Conservation (phyloP, 805 yeast genomes). For the Wickerhamiella dianesei region DNA sequence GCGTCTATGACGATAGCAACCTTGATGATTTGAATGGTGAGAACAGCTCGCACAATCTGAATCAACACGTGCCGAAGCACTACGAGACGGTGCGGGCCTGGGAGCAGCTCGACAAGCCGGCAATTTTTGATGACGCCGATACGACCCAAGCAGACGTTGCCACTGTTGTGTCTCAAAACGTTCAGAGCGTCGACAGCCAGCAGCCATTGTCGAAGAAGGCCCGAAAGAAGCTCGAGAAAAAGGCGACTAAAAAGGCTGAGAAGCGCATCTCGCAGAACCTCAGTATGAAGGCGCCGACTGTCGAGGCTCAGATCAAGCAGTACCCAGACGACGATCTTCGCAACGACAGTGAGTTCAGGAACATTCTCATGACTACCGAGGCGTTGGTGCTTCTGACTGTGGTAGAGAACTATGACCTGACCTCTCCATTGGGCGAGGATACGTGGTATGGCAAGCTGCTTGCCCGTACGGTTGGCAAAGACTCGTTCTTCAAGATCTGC, state of each 20-base stretch:
- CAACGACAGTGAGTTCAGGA: conserved; percentile 23
- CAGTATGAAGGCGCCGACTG: conserved; percentile 8
- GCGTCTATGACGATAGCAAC: conserved; percentile 22
- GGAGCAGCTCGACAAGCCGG: conserved; percentile 22
- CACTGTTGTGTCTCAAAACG: background rate
- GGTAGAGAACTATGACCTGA: conserved; percentile 29
- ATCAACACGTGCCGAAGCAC: conserved; percentile 7
- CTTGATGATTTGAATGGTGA: background rate
- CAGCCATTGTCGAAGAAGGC: conserved; percentile 21
- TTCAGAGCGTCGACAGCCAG: conserved; percentile 9
- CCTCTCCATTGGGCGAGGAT: conserved; percentile 24
- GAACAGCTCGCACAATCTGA: background rate
- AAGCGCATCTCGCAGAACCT: conserved; percentile 12
- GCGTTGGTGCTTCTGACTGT: conserved; percentile 30
- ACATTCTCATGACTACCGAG: conserved; percentile 29
- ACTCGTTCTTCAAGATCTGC: conserved; percentile 24
- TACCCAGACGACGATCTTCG: conserved; percentile 19
- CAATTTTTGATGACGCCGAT: conserved; percentile 14
- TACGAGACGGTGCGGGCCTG: conserved; percentile 24
- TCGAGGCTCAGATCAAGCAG: conserved; percentile 13
- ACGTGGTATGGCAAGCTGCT: conserved; percentile 21
- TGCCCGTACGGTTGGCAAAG: conserved; percentile 22
- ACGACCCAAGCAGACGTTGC: conserved; percentile 12
- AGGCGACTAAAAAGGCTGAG: conserved; percentile 20
- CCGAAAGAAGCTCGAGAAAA: conserved; percentile 20